A percentile compares a stretch with the other conserved stretches of the same genome.
These are phyloP conservation scores for Geosmithia morbida DNA, from an alignment of 2,329 filamentous ascomycete species.

Conservation along the genomic window DNA sequence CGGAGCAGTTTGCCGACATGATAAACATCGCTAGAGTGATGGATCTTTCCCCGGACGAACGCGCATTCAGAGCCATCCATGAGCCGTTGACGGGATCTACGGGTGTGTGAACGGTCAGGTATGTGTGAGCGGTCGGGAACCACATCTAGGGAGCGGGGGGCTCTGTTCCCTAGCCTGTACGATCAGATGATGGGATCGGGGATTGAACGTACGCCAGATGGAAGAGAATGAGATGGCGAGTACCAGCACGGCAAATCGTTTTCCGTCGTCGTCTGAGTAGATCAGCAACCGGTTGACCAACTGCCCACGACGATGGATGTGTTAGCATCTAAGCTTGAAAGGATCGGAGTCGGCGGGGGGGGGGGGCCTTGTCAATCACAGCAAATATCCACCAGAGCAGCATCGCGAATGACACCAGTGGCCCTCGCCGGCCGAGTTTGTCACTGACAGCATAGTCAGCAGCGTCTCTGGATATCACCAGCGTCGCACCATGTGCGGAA, in stretches of 20 bases:
- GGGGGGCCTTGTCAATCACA: background rate
- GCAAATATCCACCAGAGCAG: background rate
- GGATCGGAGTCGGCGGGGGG: background rate
- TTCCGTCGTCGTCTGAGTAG: background rate
- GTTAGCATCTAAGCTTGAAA: background rate
- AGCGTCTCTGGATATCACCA: background rate
- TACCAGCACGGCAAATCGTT: background rate
- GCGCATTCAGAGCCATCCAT: constrained; percentile 42
- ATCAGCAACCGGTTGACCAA: background rate
- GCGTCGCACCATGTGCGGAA: background rate
- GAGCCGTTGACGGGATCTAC: constrained; percentile 39
- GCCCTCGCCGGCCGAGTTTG: background rate
- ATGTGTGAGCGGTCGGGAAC: too few species aligned
- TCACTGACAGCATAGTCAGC: background rate
- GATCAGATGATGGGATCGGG: too few species aligned
- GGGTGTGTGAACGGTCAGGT: background rate
- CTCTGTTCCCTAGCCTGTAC: too few species aligned
- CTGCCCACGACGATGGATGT: background rate
- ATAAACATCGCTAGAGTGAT: constrained; percentile 48
- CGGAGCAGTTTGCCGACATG: constrained; percentile 47
- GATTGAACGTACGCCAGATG: background rate
- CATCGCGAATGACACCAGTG: background rate
- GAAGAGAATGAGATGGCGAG: background rate
- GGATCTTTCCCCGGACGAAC: constrained; percentile 40
- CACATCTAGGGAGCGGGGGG: too few species aligned